phyloP scores from a whole-genome alignment of 228 moss, liverwort and hornwort genomes.

The Sphagnum fallax region DNA sequence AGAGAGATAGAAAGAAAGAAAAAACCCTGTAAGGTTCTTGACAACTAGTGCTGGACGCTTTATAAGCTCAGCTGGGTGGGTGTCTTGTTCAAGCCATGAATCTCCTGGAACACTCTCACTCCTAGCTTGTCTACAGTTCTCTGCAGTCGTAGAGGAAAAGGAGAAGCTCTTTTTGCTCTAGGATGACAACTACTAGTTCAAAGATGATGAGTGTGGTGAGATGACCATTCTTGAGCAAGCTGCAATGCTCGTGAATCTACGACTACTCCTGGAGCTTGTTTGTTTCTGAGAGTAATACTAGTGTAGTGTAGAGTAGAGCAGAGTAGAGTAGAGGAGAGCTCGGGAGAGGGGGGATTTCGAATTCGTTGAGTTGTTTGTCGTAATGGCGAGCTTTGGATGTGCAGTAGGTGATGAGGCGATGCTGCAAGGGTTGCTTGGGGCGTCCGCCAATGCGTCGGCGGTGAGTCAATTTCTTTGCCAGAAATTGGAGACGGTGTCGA shows the following conservation, averaged over 20 bases:
- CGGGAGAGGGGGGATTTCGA: background rate
- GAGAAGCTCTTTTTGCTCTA: background rate
- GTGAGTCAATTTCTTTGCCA: conserved; percentile 37
- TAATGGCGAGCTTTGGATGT: conserved; percentile 12
- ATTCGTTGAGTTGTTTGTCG: background rate
- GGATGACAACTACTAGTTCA: background rate
- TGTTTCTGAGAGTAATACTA: too few species aligned
- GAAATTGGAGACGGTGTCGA: conserved; percentile 26
- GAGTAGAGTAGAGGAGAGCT: background rate
- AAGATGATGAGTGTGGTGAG: background rate
- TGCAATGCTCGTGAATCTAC: background rate
- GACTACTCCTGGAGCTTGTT: too few species aligned
- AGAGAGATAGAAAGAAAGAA: too few species aligned
- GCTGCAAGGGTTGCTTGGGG: conserved; percentile 23
- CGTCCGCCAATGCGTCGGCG: conserved; percentile 7
- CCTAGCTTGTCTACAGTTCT: background rate
- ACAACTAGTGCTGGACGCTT: too few species aligned
- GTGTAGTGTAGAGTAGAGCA: background rate
- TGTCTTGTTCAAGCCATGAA: too few species aligned
- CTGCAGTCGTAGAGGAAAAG: background rate
- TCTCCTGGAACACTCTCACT: too few species aligned
- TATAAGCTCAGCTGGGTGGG: too few species aligned
- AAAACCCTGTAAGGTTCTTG: too few species aligned
- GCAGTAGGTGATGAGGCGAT: conserved; percentile 5
- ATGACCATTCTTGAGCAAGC: background rate